A percentile compares a stretch with the other conserved stretches of the same genome.
Evolutionary conservation across 768 basidiomycete species (phyloP).

Genomic region (Boletus rufocinnamomeus): DNA sequence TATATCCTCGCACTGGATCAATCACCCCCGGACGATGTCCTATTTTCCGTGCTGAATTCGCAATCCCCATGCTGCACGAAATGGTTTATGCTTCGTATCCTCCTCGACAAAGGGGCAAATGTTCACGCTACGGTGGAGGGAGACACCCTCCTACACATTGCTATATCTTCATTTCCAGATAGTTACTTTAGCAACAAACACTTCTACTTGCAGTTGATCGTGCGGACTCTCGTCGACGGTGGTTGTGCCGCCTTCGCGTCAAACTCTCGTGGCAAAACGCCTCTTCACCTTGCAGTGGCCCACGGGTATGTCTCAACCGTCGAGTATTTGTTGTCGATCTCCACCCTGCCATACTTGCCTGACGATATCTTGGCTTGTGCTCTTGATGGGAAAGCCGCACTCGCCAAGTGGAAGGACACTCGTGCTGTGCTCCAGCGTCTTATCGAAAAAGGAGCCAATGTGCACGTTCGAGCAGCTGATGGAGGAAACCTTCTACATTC

Average conservation of each 20-base stretch:
- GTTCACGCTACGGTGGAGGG: not conserved
- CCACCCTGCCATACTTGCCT: not conserved
- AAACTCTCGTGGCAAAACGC: not conserved
- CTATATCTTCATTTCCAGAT: not conserved
- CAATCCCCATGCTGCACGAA: not conserved
- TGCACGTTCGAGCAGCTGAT: not conserved
- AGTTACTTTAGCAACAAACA: fast-evolving
- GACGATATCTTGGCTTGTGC: not conserved
- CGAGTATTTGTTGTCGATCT: not conserved
- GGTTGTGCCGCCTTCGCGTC: slow-evolving; percentile 4
- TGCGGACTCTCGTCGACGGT: not conserved
- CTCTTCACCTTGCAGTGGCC: slow-evolving; percentile 6
- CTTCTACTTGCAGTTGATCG: not conserved
- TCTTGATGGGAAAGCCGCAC: not conserved
- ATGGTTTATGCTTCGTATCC: not conserved
- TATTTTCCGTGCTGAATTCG: not conserved
- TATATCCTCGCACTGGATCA: slow-evolving; percentile 3
- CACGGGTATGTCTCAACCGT: not conserved
- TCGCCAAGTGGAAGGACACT: not conserved
- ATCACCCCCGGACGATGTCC: slow-evolving; percentile 5
- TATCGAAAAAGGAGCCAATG: not conserved
- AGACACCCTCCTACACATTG: slow-evolving; percentile 2
- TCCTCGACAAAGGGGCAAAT: slow-evolving; percentile 2
- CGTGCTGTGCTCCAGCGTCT: not conserved
- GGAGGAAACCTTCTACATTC: slow-evolving; percentile 1